phyloP scores from a whole-genome alignment of 1,284 basidiomycete genomes.

The Macrocystidia cucumis region DNA sequence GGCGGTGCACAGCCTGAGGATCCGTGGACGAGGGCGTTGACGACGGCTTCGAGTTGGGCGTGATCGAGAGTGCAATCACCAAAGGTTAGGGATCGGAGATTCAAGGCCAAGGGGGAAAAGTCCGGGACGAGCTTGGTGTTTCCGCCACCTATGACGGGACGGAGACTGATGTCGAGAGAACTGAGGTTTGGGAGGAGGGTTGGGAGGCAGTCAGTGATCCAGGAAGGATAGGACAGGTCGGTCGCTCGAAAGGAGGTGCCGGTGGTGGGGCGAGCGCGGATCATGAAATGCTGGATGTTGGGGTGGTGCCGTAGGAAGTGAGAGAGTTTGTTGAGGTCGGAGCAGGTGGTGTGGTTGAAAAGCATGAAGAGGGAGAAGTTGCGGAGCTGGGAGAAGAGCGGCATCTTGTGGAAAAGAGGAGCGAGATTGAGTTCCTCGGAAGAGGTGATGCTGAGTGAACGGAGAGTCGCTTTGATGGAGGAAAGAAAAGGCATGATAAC shows the following conservation, averaged over 20 bases:
- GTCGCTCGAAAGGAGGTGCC: neutral
- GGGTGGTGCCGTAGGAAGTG: conserved; percentile 11
- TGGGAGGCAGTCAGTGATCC: no score
- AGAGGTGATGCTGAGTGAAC: conserved; percentile 13
- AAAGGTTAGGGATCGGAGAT: no score
- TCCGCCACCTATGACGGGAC: no score
- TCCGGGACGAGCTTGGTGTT: no score
- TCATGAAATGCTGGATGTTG: conserved; percentile 10
- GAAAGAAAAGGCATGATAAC: conserved; percentile 10
- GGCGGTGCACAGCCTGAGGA: no score
- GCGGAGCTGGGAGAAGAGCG: conserved; percentile 11
- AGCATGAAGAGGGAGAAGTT: conserved; percentile 9
- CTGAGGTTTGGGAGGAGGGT: no score
- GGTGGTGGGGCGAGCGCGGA: conserved; percentile 6
- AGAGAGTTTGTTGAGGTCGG: conserved; percentile 4
- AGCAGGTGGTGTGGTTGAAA: conserved; percentile 9
- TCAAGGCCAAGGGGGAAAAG: no score
- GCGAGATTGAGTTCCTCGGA: conserved; percentile 9
- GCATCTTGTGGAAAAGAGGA: conserved; percentile 11
- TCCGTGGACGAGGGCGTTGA: neutral
- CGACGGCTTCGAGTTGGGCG: neutral
- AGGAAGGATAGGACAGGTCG: no score
- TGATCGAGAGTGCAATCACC: no score
- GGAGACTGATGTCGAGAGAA: no score
- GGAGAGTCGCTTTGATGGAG: conserved; percentile 11